These are phyloP conservation scores for Debaryomyces hansenii DNA, from an alignment of 805 yeast genomes.

Conservation along the genomic window DNA sequence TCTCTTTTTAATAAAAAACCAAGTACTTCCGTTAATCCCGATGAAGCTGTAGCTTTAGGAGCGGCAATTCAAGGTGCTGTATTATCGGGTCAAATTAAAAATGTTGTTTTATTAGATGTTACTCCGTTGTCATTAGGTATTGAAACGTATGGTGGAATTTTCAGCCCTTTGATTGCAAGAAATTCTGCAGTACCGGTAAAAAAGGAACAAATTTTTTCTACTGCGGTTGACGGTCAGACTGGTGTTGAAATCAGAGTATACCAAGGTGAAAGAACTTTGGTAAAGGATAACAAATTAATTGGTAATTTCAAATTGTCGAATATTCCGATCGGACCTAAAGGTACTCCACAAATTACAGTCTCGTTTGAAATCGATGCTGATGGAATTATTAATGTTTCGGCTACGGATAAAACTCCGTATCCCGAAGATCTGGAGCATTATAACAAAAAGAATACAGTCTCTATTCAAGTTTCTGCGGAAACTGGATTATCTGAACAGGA, in stretches of 20 bases:
- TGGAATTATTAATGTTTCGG: conserved; percentile 63
- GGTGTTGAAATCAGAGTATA: conserved; percentile 77
- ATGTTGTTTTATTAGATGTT: conserved; percentile 75
- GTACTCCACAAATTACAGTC: conserved; percentile 76
- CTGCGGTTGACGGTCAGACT: conserved; percentile 84
- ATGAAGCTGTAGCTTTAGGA: conserved; percentile 89
- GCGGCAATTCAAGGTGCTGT: conserved; percentile 91
- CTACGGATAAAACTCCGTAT: conserved; percentile 51
- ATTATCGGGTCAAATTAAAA: conserved; percentile 77
- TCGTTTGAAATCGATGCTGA: conserved; percentile 81
- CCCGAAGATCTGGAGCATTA: conserved; percentile 33
- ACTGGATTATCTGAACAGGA: conserved; percentile 71
- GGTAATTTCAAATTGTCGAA: conserved; percentile 73
- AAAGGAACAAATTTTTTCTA: conserved; percentile 71
- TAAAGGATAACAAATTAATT: conserved; percentile 72
- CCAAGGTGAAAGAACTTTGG: conserved; percentile 81
- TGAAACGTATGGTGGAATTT: conserved; percentile 83
- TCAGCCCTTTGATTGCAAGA: conserved; percentile 75
- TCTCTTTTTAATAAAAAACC: conserved; percentile 63
- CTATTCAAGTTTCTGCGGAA: conserved; percentile 68
- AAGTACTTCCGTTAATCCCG: conserved; percentile 78
- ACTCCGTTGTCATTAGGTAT: conserved; percentile 82
- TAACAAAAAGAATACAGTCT: conserved; percentile 52
- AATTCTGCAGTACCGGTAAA: conserved; percentile 77
- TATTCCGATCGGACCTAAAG: conserved; percentile 76